These are phyloP conservation scores for Sclerotinia sclerotiorum DNA, from an alignment of 2,329 filamentous ascomycete genomes.

Conservation along the genomic window DNA sequence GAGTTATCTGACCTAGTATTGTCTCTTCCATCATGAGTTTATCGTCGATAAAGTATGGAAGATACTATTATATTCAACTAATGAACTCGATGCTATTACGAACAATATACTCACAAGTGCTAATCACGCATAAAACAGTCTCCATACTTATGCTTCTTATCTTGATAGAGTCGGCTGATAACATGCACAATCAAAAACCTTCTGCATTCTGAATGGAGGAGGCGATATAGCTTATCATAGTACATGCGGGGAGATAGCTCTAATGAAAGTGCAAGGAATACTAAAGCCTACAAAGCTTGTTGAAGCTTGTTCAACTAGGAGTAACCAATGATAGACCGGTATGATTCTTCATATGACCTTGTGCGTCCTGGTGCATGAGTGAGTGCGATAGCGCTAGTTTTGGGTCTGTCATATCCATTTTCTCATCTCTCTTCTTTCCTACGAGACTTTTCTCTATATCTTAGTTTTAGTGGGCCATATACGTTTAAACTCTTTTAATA, in stretches of 20 bases:
- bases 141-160: neutral
- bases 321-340: neutral
- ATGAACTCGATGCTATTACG: neutral
- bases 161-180: neutral
- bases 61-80: neutral
- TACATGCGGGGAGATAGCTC: neutral
- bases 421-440: no score
- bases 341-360: neutral
- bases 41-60: neutral
- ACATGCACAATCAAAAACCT: neutral
- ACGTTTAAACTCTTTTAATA: no score
- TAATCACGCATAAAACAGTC: neutral
- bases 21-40: neutral
- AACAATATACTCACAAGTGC: no score
- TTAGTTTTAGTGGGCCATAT: no score
- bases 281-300: slow-evolving; percentile 3
- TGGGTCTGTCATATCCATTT: neutral
- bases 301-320: neutral
- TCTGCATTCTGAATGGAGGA: neutral
- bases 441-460: no score
- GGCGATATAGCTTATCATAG: slow-evolving; percentile 6
- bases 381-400: neutral
- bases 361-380: neutral
- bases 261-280: slow-evolving; percentile 9
- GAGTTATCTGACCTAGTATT: slow-evolving; percentile 4